A percentile compares a stretch with the other conserved stretches of the same genome.
Conservation (phyloP, 805 yeast species). For the Saccharomycopsis microspora region DNA sequence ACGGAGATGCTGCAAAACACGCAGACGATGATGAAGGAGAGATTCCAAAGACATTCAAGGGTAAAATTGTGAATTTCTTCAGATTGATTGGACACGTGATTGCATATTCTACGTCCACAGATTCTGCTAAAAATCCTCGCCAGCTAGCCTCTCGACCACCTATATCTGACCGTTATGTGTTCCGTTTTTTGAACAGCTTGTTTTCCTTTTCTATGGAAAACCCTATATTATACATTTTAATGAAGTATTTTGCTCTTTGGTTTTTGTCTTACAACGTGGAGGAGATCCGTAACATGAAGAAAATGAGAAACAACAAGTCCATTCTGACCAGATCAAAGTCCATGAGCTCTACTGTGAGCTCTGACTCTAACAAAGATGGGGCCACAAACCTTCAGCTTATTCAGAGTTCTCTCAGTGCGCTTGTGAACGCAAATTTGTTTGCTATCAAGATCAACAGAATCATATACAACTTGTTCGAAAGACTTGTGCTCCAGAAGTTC, state of each 20-base stretch:
- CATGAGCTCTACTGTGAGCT: neutral
- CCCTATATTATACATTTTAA: conserved; percentile 24
- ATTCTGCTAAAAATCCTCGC: conserved; percentile 1
- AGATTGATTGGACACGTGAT: conserved; percentile 11
- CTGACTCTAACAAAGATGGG: neutral
- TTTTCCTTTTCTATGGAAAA: conserved; percentile 19
- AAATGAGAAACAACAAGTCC: neutral
- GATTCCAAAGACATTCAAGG: conserved; percentile 13
- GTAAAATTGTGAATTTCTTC: conserved; percentile 9
- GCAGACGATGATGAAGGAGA: neutral
- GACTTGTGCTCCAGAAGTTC: conserved; percentile 15
- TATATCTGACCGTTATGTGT: conserved; percentile 16
- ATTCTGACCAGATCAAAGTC: neutral
- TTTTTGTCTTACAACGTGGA: conserved; percentile 12
- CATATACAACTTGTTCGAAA: conserved; percentile 18
- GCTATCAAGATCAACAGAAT: conserved; percentile 16
- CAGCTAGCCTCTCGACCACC: neutral
- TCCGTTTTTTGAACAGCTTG: conserved; percentile 20
- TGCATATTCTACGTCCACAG: conserved; percentile 15
- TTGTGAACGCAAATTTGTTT: conserved; percentile 13
- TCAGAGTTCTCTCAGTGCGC: conserved; percentile 6
- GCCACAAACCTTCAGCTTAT: neutral
- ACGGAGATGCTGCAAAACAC: neutral
- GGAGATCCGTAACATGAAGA: conserved; percentile 5
- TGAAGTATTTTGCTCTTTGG: conserved; percentile 19